Percentiles rank a stretch among this genome's conserved stretches.
Conservation (phyloP, 148 eudicot genomes). For the Silene conica region DNA sequence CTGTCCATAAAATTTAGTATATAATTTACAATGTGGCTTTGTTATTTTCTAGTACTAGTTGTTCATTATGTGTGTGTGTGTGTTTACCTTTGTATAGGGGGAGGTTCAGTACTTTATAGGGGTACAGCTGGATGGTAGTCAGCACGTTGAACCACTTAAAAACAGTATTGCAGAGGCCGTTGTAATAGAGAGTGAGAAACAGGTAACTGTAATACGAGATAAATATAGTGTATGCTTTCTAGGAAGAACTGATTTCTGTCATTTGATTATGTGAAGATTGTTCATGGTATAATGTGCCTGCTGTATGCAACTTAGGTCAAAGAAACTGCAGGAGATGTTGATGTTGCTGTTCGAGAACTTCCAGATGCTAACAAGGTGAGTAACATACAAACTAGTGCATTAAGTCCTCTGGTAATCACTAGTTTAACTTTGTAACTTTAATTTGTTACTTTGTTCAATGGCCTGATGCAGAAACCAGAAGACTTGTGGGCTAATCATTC, state of each 20-base stretch:
- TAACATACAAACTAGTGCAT: background rate
- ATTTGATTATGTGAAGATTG: background rate
- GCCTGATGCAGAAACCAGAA: slow-evolving; percentile 72
- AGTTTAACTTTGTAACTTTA: slow-evolving; percentile 6
- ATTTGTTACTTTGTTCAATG: slow-evolving; percentile 3
- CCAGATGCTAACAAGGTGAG: slow-evolving; percentile 97
- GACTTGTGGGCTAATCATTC: slow-evolving; percentile 94
- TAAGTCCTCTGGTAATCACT: background rate
- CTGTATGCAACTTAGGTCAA: slow-evolving; percentile 51
- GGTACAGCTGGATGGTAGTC: slow-evolving; percentile 60
- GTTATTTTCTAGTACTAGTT: background rate
- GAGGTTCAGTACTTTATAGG: slow-evolving; percentile 74
- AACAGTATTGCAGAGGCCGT: slow-evolving; percentile 73
- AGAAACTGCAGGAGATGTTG: slow-evolving; percentile 89
- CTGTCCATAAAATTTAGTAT: no score
- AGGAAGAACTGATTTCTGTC: background rate
- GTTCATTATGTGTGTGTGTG: slow-evolving; percentile 16
- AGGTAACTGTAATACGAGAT: slow-evolving; percentile 34
- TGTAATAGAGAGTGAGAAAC: slow-evolving; percentile 63
- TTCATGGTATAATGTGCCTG: slow-evolving; percentile 1
- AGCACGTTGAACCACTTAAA: slow-evolving; percentile 92
- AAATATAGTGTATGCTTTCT: background rate
- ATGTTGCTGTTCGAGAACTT: slow-evolving; percentile 87
- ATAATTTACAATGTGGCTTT: no score
- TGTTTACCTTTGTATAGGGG: slow-evolving; percentile 42